phyloP scores from a whole-genome alignment of 441 rosid genomes.

The Pelargonium myrrhifolium region DNA sequence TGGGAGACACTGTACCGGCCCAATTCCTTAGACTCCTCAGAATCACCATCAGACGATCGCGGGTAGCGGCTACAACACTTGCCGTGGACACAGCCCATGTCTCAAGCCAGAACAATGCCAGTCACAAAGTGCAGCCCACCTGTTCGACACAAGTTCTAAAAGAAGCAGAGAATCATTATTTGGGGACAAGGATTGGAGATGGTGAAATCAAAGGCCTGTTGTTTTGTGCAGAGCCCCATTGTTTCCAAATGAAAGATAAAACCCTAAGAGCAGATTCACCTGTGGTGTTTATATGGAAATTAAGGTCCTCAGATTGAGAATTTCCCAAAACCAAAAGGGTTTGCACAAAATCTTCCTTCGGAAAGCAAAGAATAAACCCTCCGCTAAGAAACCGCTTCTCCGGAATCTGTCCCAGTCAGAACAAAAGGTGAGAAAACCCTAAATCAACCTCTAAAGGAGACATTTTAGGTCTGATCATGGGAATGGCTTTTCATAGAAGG shows the following conservation, averaged over 20 bases:
- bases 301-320: not conserved
- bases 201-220: conserved; percentile 21
- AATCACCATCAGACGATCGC: conserved; percentile 49
- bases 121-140: conserved; percentile 8
- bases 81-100: conserved; percentile 84
- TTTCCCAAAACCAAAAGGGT: not conserved
- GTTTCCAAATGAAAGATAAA: conserved; percentile 10
- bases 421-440: conserved; percentile 12
- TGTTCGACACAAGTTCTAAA: conserved; percentile 23
- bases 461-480: conserved; percentile 4
- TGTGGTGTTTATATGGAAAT: not conserved
- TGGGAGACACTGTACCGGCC: conserved; percentile 18
- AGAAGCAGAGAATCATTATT: conserved; percentile 9
- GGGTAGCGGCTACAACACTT: conserved; percentile 64
- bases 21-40: conserved; percentile 25
- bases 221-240: conserved; percentile 24
- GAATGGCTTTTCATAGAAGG: not conserved
- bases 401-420: not conserved
- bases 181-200: conserved; percentile 16
- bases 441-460: conserved; percentile 11
- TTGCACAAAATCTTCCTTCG: not conserved
- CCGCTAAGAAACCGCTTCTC: conserved; percentile 15
- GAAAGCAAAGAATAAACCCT: conserved; percentile 15
- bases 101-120: conserved; percentile 3
- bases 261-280: not conserved